These are phyloP conservation scores for Plasmodium cynomolgi DNA, from an alignment of 169 alveolate species.

Conservation along the genomic window DNA sequence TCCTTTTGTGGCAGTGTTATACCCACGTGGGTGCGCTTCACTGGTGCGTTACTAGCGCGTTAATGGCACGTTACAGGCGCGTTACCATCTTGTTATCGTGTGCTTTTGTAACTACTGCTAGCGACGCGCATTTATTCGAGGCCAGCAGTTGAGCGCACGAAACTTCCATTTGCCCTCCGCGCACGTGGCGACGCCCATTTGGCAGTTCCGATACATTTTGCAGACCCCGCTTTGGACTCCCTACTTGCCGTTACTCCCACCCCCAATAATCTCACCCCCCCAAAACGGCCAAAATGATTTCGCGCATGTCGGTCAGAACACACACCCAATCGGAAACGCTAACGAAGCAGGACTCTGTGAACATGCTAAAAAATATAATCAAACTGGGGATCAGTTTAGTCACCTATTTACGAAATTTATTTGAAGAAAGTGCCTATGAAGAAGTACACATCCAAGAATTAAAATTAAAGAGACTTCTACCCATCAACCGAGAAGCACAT, in stretches of 20 bases:
- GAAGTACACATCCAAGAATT: slow-evolving; percentile 80
- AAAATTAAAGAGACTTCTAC: slow-evolving; percentile 77
- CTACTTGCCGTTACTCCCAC: neutral
- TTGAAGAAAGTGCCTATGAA: slow-evolving; percentile 82
- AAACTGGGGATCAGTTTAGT: slow-evolving; percentile 81
- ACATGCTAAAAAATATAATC: slow-evolving; percentile 81
- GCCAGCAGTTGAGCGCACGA: neutral
- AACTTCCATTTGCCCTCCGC: neutral
- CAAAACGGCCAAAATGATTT: slow-evolving; percentile 19
- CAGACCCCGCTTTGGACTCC: neutral
- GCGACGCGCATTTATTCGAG: neutral
- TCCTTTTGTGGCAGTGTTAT: neutral
- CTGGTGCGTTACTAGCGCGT: neutral
- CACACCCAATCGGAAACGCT: slow-evolving; percentile 50
- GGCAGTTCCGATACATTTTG: neutral
- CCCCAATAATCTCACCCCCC: neutral
- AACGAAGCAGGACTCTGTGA: slow-evolving; percentile 73
- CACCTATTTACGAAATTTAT: slow-evolving; percentile 79
- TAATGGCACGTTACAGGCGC: neutral
- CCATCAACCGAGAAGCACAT: slow-evolving; percentile 77
- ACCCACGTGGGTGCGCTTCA: neutral
- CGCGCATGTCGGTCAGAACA: slow-evolving; percentile 68
- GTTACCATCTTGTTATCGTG: neutral
- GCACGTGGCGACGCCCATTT: neutral
- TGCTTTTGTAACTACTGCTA: neutral